A percentile compares a stretch with the other conserved stretches of the same genome.
These are phyloP conservation scores for Epichloe sp. DNA, from an alignment of 2,329 filamentous ascomycete species.

Conservation along the genomic window DNA sequence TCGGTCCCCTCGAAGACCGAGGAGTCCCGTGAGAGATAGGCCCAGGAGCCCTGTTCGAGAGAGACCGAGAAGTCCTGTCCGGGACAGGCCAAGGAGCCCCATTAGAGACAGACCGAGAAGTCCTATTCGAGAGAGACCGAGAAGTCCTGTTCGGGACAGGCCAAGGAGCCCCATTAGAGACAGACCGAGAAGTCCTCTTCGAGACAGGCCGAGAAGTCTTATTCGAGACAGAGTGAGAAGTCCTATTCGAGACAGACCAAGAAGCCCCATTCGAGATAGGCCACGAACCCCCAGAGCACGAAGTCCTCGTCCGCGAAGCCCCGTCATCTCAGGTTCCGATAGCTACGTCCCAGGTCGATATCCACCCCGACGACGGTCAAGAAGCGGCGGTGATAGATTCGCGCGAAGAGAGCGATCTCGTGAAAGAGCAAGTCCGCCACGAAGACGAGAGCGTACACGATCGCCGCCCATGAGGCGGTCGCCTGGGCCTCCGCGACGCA, in stretches of 20 bases:
- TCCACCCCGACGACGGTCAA: conserved; percentile 27
- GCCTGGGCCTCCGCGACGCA: conserved; percentile 23
- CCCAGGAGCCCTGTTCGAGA: conserved; percentile 11
- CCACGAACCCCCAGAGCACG: conserved; percentile 22
- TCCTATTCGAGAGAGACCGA: conserved; percentile 16
- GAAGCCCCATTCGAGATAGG: conserved; percentile 18
- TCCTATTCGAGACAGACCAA: neutral
- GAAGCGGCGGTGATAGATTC: conserved; percentile 28
- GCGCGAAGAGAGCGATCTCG: conserved; percentile 27
- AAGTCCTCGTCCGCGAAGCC: conserved; percentile 26
- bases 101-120: conserved; percentile 17
- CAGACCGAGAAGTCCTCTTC: conserved; percentile 17
- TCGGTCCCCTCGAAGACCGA: conserved; percentile 29
- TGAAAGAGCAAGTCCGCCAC: conserved; percentile 24
- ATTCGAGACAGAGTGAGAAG: too few relatives aligned
- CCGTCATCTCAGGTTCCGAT: conserved; percentile 26
- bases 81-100: conserved; percentile 10
- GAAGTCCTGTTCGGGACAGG: conserved; percentile 19
- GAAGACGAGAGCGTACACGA: conserved; percentile 23
- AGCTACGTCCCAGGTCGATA: conserved; percentile 34
- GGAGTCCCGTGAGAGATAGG: conserved; percentile 18
- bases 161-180: conserved; percentile 21
- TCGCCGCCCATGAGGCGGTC: conserved; percentile 23
- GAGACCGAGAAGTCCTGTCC: conserved; percentile 13
- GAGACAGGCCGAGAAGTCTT: conserved; percentile 10